Evolutionary conservation across 768 basidiomycete genomes (phyloP).

Genomic region (Hortiboletus campestris): DNA sequence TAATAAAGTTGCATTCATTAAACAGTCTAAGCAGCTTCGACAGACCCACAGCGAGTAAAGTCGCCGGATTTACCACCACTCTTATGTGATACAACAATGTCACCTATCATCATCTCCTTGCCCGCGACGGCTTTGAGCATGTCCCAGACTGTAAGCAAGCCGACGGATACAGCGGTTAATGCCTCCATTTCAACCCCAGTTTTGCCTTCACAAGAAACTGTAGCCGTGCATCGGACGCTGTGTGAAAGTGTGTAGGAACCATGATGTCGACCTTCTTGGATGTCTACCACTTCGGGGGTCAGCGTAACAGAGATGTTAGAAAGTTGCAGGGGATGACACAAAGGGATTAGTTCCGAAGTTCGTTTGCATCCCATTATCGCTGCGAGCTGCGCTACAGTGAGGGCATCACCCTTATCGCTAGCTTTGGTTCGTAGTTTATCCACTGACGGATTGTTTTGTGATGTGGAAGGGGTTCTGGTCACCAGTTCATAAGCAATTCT

Average conservation of each 20-base stretch:
- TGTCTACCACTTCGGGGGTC: conserved; percentile 39
- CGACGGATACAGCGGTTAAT: conserved; percentile 75
- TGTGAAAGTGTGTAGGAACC: conserved; percentile 27
- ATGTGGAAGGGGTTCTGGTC: conserved; percentile 26
- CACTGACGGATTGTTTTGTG: conserved; percentile 12
- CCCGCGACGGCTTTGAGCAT: conserved; percentile 92
- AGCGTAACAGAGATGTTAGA: conserved; percentile 68
- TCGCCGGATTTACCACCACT: conserved; percentile 73
- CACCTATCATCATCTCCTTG: conserved; percentile 78
- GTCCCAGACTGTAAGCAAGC: conserved; percentile 84
- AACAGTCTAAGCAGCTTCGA: not conserved
- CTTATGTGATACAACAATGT: conserved; percentile 64
- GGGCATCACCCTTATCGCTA: conserved; percentile 62
- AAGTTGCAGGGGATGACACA: conserved; percentile 82
- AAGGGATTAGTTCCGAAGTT: conserved; percentile 79
- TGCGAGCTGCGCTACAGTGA: conserved; percentile 78
- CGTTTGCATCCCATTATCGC: conserved; percentile 87
- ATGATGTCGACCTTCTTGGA: not conserved
- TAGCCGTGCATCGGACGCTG: conserved; percentile 62
- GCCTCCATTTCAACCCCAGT: conserved; percentile 96
- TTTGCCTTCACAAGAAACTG: conserved; percentile 72
- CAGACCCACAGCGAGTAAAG: conserved; percentile 40
- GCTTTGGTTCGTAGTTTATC: conserved; percentile 49
- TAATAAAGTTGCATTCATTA: not conserved
- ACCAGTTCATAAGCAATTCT: conserved; percentile 63